These are phyloP conservation scores for Coemansia sp. DNA, from an alignment of 192 early-diverging fungal genomes.

Conservation along the genomic window DNA sequence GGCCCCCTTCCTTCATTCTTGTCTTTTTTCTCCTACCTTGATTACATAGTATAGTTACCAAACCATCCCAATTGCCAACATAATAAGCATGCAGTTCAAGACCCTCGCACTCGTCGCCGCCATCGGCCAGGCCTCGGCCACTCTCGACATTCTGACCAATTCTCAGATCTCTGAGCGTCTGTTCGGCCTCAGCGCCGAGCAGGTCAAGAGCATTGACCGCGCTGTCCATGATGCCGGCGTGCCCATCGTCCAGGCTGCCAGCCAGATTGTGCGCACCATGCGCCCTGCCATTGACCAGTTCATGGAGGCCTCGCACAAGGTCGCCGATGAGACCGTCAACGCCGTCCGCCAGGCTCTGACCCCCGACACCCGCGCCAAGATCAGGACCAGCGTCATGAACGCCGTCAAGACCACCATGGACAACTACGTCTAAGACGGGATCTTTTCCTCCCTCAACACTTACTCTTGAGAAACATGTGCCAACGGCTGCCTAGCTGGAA, in stretches of 20 bases:
- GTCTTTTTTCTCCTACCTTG: too few species aligned
- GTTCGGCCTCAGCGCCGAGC: constrained; percentile 43
- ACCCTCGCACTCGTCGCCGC: constrained; percentile 41
- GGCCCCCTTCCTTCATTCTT: neutral
- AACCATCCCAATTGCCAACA: neutral
- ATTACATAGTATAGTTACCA: neutral
- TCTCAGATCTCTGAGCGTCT: constrained; percentile 49
- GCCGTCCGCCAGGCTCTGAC: constrained; percentile 44
- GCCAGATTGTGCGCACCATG: constrained; percentile 52
- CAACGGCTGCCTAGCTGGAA: too few species aligned
- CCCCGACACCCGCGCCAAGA: constrained; percentile 53
- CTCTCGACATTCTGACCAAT: constrained; percentile 45
- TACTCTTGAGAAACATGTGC: neutral
- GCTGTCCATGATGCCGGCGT: constrained; percentile 46
- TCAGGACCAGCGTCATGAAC: constrained; percentile 51
- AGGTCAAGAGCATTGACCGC: constrained; percentile 51
- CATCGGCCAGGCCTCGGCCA: constrained; percentile 50
- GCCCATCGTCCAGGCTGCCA: constrained; percentile 43
- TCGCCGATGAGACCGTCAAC: constrained; percentile 34
- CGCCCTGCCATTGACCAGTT: constrained; percentile 43
- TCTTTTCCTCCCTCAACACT: neutral
- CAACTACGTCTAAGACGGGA: constrained; percentile 49
- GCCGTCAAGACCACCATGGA: constrained; percentile 54
- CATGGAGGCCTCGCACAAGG: constrained; percentile 32
- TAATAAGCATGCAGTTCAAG: constrained; percentile 43